Evolutionary conservation across 2,329 filamentous ascomycete genomes (phyloP).

Genomic region (Hirsutella thompsonii): DNA sequence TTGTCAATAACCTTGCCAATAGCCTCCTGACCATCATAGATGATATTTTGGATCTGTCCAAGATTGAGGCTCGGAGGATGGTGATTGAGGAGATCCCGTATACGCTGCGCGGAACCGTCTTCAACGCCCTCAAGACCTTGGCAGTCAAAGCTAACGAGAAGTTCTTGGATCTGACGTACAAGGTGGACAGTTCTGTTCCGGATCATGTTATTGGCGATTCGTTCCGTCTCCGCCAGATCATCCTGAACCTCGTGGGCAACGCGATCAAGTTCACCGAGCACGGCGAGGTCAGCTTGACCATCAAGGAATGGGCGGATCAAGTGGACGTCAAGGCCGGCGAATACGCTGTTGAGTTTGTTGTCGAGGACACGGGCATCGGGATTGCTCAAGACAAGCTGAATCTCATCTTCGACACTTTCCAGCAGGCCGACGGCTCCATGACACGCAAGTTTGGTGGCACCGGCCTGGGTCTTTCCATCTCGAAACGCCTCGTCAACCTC

Average conservation of each 20-base stretch:
- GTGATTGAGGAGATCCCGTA: conserved; percentile 97
- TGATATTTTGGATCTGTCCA: conserved; percentile 60
- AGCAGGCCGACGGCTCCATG: conserved; percentile 94
- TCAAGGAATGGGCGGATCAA: conserved; percentile 53
- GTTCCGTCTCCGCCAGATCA: conserved; percentile 91
- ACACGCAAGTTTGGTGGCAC: conserved; percentile 94
- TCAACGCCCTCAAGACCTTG: conserved; percentile 91
- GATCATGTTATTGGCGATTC: conserved; percentile 95
- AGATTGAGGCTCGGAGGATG: conserved; percentile 94
- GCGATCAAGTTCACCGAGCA: conserved; percentile 98
- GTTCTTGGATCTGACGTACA: conserved; percentile 81
- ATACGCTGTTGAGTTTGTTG: conserved; percentile 90
- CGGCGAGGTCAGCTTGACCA: conserved; percentile 91
- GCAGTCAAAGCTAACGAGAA: conserved; percentile 98
- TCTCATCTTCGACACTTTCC: conserved; percentile 97
- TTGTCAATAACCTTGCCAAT: conserved; percentile 92
- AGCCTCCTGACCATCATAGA: conserved; percentile 96
- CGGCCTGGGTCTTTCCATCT: conserved; percentile 86
- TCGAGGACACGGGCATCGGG: conserved; percentile 92
- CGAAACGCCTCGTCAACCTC: conserved; percentile 83
- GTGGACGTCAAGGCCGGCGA: conserved; percentile 56
- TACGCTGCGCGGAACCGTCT: conserved; percentile 84
- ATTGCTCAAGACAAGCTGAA: conserved; percentile 93
- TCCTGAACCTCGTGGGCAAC: conserved; percentile 92
- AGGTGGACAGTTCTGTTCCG: conserved; percentile 84